A percentile compares a stretch with the other conserved stretches of the same genome.
Evolutionary conservation across 2,329 filamentous ascomycete species (phyloP).

Genomic region (Colletotrichum sp.): DNA sequence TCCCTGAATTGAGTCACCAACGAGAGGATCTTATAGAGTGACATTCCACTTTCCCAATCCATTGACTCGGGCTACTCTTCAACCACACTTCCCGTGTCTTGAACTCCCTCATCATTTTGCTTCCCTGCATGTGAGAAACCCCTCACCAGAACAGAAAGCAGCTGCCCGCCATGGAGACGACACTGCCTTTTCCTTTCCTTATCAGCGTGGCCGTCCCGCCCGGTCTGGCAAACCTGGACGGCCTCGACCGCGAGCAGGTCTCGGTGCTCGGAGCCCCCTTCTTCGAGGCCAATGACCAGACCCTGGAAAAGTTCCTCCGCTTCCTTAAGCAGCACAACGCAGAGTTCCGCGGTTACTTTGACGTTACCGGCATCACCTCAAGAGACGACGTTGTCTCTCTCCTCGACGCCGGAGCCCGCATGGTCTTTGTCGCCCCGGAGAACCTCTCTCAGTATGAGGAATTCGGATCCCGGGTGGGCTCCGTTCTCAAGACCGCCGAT

Average conservation of each 20-base stretch:
- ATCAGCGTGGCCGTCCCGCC: slow-evolving; percentile 60
- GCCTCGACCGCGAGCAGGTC: slow-evolving; percentile 62
- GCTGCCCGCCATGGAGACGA: slow-evolving; percentile 62
- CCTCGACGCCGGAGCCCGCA: slow-evolving; percentile 83
- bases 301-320: slow-evolving; percentile 49
- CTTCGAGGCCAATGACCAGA: slow-evolving; percentile 55
- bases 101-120: background rate
- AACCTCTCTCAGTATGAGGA: slow-evolving; percentile 66
- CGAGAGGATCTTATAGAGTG: slow-evolving; percentile 15
- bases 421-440: slow-evolving; percentile 78
- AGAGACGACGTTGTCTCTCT: slow-evolving; percentile 78
- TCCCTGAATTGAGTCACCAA: slow-evolving; percentile 18
- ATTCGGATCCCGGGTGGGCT: slow-evolving; percentile 62
- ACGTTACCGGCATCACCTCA: slow-evolving; percentile 72
- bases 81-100: background rate
- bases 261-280: slow-evolving; percentile 64
- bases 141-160: background rate
- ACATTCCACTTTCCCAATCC: slow-evolving; percentile 6
- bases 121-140: background rate
- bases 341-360: slow-evolving; percentile 72
- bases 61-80: background rate
- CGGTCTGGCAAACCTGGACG: slow-evolving; percentile 52
- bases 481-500: slow-evolving; percentile 51
- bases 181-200: slow-evolving; percentile 67
- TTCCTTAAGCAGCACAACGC: slow-evolving; percentile 56